Base-by-base conservation (phyloP, 805 yeast species). In the Monosporozyma siamensis region DNA sequence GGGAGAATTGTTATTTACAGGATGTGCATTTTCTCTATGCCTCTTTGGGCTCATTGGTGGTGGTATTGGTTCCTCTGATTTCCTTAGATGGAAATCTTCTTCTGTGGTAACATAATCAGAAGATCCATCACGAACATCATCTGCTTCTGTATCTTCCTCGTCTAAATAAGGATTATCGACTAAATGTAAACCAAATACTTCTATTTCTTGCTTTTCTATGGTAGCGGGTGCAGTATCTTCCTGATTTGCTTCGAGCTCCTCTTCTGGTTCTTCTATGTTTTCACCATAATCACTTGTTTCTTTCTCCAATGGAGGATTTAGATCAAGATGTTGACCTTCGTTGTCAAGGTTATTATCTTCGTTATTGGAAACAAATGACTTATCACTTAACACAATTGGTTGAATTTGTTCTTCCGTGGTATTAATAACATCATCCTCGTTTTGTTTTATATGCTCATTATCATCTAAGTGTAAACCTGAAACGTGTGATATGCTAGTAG, bases 31-130 rank as follows among this genome's bases (percentile, higher is more conserved):
- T 17, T 38, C 21, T 27, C 38, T 40, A 14, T 24, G 21, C 10
- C 38, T 32, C 25, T 24, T 40, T 26, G 39, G 38, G 25, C 34
- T 38, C 35, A 41, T 41, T 11, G 43, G 22, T 9, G 36, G 40
- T 12, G 39, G 37, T 24, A 37, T 34, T 22, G 41, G 31, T 25
- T 44, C 44, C 17, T 24, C 38, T 1, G 40, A 36, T 12, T 23
- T 18, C 14, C 23, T 38, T 23, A 39, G 14, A 18, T 34, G n/a
- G 4, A 29, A 21, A 8, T 41, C 40, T 8, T 44, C 47, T 27
- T 26, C 37, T 4, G 39, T 37, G 3, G 32, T 37, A 5, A 37
- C 24, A n/a, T 25, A 37, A 6, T 27, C 29, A 17, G 32, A 37
- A 12, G 31, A 20, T 12, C 32, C 29, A 26, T 37, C 39, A 8